Percentiles rank a stretch among this genome's conserved stretches.
These are phyloP conservation scores for Passiflora organensis DNA, from an alignment of 345 rosid species.

Conservation along the genomic window DNA sequence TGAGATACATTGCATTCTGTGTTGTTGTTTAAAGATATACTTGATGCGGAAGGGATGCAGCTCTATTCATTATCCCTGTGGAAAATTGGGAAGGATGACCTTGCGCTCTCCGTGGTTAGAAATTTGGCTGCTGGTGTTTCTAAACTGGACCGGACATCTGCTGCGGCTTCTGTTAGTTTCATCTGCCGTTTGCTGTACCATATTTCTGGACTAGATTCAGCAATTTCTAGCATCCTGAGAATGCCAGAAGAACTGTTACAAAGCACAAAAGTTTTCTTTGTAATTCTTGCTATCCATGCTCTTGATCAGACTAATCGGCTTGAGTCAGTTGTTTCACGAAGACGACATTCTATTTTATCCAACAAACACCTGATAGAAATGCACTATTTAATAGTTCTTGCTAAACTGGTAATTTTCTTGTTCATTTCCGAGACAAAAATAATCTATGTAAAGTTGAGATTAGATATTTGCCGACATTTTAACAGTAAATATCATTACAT, in stretches of 20 bases:
- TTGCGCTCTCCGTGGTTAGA: conserved; percentile 54
- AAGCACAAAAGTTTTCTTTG: conserved; percentile 62
- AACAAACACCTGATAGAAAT: conserved; percentile 53
- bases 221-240: conserved; percentile 62
- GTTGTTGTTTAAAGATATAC: conserved; percentile 47
- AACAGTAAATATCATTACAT: background rate
- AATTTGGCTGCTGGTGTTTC: conserved; percentile 54
- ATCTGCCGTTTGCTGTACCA: conserved; percentile 70
- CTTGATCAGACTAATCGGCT: conserved; percentile 69
- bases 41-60: conserved; percentile 66
- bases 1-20: conserved; percentile 5
- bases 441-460: background rate
- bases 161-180: conserved; percentile 64
- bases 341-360: conserved; percentile 43
- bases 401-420: conserved; percentile 59
- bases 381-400: conserved; percentile 73
- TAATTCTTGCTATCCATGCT: conserved; percentile 66
- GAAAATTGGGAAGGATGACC: conserved; percentile 66
- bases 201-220: conserved; percentile 69
- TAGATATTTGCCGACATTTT: conserved; percentile 6
- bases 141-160: conserved; percentile 49
- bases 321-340: conserved; percentile 50
- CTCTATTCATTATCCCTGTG: conserved; percentile 80
- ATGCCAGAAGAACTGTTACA: conserved; percentile 65
- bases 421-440: conserved; percentile 5